These are phyloP conservation scores for Plasmodium knowlesi DNA, from an alignment of 169 alveolate species.

Conservation along the genomic window DNA sequence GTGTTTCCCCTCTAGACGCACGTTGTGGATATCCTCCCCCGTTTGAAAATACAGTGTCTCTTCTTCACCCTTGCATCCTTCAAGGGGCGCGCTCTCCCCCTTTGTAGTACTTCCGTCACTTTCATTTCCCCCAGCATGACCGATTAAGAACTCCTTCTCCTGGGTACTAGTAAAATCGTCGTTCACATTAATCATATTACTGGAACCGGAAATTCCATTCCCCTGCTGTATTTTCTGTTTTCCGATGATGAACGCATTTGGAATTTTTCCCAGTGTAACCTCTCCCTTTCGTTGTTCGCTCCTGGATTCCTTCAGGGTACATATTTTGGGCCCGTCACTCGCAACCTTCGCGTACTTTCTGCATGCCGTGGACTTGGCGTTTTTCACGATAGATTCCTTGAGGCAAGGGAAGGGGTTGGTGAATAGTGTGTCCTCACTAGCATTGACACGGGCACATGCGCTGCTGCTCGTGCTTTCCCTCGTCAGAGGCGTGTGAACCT, in stretches of 20 bases:
- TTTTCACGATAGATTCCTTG: neutral
- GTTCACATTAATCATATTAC: neutral
- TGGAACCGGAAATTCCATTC: neutral
- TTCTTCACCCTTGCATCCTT: neutral
- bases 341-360: neutral
- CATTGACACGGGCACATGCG: neutral
- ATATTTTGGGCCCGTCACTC: neutral
- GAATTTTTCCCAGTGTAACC: neutral
- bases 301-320: neutral
- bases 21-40: neutral
- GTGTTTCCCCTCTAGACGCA: neutral
- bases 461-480: neutral
- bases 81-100: neutral
- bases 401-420: neutral
- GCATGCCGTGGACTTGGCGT: neutral
- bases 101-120: neutral
- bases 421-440: neutral
- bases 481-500: neutral
- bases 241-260: neutral
- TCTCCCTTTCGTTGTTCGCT: neutral
- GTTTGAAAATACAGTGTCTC: neutral
- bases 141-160: neutral
- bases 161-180: neutral
- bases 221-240: neutral
- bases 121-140: neutral